These are phyloP conservation scores for Capronia epimyces DNA, from an alignment of 2,329 filamentous ascomycete species.

Conservation along the genomic window DNA sequence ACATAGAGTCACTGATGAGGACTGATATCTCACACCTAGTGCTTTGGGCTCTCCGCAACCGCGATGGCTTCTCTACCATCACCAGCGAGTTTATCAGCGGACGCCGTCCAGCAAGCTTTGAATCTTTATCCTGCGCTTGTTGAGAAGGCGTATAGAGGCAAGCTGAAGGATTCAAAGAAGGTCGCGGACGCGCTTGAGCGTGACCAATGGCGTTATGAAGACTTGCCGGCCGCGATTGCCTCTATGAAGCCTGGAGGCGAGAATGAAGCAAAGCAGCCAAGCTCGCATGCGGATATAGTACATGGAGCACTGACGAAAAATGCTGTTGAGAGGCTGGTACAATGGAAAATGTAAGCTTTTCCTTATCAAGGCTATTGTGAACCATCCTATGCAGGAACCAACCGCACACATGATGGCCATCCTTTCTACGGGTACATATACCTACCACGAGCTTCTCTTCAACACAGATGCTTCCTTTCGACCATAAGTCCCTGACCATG, in stretches of 20 bases:
- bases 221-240: conserved; percentile 31
- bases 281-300: conserved; percentile 1
- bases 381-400: too few species aligned
- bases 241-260: conserved; percentile 7
- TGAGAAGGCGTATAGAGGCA: conserved; percentile 25
- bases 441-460: too few species aligned
- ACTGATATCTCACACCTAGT: too few species aligned
- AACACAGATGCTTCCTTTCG: too few species aligned
- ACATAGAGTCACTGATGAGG: background rate
- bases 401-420: too few species aligned
- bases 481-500: too few species aligned
- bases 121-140: conserved; percentile 25
- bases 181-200: conserved; percentile 32
- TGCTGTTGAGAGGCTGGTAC: conserved; percentile 36
- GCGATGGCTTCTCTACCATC: background rate
- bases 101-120: conserved; percentile 7
- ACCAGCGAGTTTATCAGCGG: background rate
- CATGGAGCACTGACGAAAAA: conserved; percentile 23
- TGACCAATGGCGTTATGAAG: conserved; percentile 38
- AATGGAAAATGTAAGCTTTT: conserved; percentile 41
- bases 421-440: background rate
- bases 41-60: background rate
- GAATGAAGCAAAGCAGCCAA: conserved; percentile 11
- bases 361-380: background rate
- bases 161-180: conserved; percentile 27